Conservation (phyloP, 805 yeast species). For the Metschnikowia baotianmanensis region DNA sequence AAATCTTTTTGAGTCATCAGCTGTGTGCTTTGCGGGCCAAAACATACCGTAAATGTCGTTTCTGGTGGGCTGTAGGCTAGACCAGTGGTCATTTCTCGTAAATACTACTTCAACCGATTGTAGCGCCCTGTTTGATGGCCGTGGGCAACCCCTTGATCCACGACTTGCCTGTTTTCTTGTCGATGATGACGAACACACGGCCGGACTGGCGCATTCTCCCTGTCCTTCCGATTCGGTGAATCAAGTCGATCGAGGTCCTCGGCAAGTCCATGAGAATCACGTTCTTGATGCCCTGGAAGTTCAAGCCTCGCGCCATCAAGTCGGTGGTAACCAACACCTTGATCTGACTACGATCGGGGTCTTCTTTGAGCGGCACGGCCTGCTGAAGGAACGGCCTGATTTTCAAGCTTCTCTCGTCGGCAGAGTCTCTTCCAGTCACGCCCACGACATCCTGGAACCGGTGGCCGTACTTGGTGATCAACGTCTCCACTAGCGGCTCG, state of each 20-base stretch:
- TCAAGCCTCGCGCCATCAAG: constrained; percentile 84
- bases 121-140: constrained; percentile 53
- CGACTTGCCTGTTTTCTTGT: constrained; percentile 61
- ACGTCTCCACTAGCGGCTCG: constrained; percentile 50
- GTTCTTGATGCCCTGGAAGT: constrained; percentile 77
- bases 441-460: constrained; percentile 51
- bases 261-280: constrained; percentile 87
- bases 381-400: constrained; percentile 64
- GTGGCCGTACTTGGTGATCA: constrained; percentile 41
- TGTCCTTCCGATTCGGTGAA: constrained; percentile 92
- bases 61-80: no score
- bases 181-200: constrained; percentile 76
- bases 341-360: constrained; percentile 33
- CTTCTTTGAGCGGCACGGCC: constrained; percentile 44
- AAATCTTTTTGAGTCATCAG: constrained; percentile 36
- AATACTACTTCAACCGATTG: constrained; percentile 25
- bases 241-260: constrained; percentile 74
- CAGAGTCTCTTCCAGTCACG: constrained; percentile 62
- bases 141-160: constrained; percentile 83
- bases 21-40: constrained; percentile 4
- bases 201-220: constrained; percentile 91
- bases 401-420: constrained; percentile 56
- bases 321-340: constrained; percentile 86
- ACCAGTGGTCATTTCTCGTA: no score
- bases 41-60: constrained; percentile 13